These are phyloP conservation scores for Plasmodium yoelii DNA, from an alignment of 169 alveolate genomes.

Conservation along the genomic window DNA sequence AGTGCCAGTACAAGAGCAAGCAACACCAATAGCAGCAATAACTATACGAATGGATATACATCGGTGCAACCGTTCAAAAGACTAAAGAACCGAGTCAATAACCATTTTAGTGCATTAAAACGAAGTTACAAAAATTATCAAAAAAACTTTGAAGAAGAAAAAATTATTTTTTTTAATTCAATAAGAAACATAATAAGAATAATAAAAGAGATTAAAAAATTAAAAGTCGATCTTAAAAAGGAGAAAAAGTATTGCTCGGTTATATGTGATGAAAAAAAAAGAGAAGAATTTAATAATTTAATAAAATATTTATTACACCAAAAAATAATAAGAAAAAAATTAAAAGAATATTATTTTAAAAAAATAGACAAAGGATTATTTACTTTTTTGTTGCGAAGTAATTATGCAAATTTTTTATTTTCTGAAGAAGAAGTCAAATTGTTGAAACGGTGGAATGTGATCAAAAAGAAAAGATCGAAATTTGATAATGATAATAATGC, in stretches of 20 bases:
- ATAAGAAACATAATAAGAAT: slow-evolving; percentile 35
- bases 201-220: slow-evolving; percentile 48
- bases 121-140: neutral
- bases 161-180: slow-evolving; percentile 40
- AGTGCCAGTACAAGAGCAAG: too few relatives aligned
- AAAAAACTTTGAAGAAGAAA: slow-evolving; percentile 19
- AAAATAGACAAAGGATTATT: slow-evolving; percentile 51
- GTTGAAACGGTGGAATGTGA: slow-evolving; percentile 38
- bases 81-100: too few relatives aligned
- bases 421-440: slow-evolving; percentile 36
- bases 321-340: slow-evolving; percentile 28
- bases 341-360: slow-evolving; percentile 45
- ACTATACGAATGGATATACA: too few relatives aligned
- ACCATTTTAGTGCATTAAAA: too few relatives aligned
- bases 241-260: slow-evolving; percentile 23
- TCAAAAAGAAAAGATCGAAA: neutral
- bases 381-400: slow-evolving; percentile 54
- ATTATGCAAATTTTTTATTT: slow-evolving; percentile 33
- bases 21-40: too few relatives aligned
- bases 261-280: slow-evolving; percentile 28
- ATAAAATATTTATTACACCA: slow-evolving; percentile 48
- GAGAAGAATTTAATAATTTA: slow-evolving; percentile 31
- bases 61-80: too few relatives aligned
- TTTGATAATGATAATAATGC: neutral
- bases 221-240: slow-evolving; percentile 16